A percentile compares a stretch with the other conserved stretches of the same genome.
Conservation (phyloP, 129 eudicot genomes). For the Tagetes erecta region DNA sequence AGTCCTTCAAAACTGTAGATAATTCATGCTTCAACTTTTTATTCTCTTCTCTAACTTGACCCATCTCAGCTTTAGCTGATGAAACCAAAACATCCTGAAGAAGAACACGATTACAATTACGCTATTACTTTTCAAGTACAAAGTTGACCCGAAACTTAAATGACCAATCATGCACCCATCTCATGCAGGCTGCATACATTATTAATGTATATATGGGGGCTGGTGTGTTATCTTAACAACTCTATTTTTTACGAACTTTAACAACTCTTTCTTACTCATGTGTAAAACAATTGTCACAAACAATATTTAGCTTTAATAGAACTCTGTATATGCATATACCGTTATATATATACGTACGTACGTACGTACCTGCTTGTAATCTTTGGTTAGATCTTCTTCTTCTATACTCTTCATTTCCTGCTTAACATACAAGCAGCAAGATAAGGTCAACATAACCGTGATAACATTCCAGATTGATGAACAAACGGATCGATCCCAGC, state of each 20-base stretch:
- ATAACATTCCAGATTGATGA: not conserved
- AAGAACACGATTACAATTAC: constrained; percentile 12
- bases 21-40: constrained; percentile 46
- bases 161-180: not conserved
- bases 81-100: constrained; percentile 43
- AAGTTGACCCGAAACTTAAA: not conserved
- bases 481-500: not conserved
- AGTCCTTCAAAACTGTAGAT: constrained; percentile 48
- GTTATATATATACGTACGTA: not conserved
- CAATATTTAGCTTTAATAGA: too few relatives aligned
- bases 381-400: constrained; percentile 4
- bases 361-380: constrained; percentile 8
- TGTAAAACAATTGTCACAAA: too few relatives aligned
- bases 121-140: constrained; percentile 5
- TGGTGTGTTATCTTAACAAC: too few relatives aligned
- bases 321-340: too few relatives aligned
- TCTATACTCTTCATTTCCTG: constrained; percentile 13
- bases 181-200: not conserved
- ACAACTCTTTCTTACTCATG: too few relatives aligned
- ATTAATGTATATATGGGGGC: not conserved
- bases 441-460: not conserved
- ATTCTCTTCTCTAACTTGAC: constrained; percentile 64
- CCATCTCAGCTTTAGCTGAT: constrained; percentile 52
- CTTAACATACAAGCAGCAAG: not conserved
- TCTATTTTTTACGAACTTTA: too few relatives aligned